These are phyloP conservation scores for Penicillium argentinense DNA, from an alignment of 495 filamentous ascomycete genomes.

Conservation along the genomic window DNA sequence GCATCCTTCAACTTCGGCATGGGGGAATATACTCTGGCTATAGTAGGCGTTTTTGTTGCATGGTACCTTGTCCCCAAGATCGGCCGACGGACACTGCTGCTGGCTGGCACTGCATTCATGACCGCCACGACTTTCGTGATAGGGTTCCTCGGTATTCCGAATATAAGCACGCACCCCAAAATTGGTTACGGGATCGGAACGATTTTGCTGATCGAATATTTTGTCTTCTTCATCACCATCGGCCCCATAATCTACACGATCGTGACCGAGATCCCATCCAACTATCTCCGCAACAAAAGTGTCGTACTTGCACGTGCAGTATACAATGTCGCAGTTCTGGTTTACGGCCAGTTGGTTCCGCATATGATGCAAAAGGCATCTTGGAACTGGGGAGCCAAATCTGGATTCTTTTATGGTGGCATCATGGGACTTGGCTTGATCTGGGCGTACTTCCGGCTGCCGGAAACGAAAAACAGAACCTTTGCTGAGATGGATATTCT, in stretches of 20 bases:
- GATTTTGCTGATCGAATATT: conserved; percentile 62
- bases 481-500: conserved; percentile 54
- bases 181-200: conserved; percentile 35
- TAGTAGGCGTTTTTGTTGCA: conserved; percentile 60
- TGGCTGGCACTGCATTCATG: conserved; percentile 58
- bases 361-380: conserved; percentile 63
- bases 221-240: conserved; percentile 65
- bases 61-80: conserved; percentile 65
- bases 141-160: conserved; percentile 58
- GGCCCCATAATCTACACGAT: conserved; percentile 71
- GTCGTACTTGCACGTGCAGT: conserved; percentile 60
- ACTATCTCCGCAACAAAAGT: conserved; percentile 65
- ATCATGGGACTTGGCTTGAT: conserved; percentile 62
- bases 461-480: conserved; percentile 61
- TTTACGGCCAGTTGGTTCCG: conserved; percentile 60
- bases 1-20: conserved; percentile 63
- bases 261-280: conserved; percentile 65
- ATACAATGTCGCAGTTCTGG: conserved; percentile 63
- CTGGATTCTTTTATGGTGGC: conserved; percentile 67
- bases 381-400: conserved; percentile 67
- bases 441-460: conserved; percentile 65
- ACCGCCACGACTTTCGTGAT: conserved; percentile 60
- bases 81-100: conserved; percentile 66
- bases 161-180: conserved; percentile 37
- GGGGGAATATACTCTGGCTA: conserved; percentile 64